These are phyloP conservation scores for Yarrowia sp. DNA, from an alignment of 805 yeast genomes.

Conservation along the genomic window DNA sequence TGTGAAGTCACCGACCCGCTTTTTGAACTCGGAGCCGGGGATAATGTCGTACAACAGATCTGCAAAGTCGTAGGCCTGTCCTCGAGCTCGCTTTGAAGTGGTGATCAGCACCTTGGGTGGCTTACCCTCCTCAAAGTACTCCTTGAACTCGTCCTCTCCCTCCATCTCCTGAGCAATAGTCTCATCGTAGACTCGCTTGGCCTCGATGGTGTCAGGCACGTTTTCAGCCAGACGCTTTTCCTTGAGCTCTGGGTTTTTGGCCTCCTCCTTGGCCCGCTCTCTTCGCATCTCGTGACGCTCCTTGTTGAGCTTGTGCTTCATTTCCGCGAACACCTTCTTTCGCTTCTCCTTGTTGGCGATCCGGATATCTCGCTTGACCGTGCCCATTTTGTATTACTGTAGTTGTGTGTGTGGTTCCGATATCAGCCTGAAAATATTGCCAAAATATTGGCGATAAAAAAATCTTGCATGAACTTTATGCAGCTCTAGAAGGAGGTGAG, in stretches of 20 bases:
- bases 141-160: slow-evolving; percentile 61
- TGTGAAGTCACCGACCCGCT: slow-evolving; percentile 81
- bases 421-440: background rate
- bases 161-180: slow-evolving; percentile 62
- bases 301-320: slow-evolving; percentile 77
- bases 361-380: slow-evolving; percentile 19
- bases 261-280: slow-evolving; percentile 87
- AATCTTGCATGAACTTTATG: slow-evolving; percentile 33
- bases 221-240: slow-evolving; percentile 80
- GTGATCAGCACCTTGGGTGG: slow-evolving; percentile 90
- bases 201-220: slow-evolving; percentile 82
- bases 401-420: background rate
- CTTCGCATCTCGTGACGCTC: slow-evolving; percentile 77
- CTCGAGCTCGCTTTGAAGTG: slow-evolving; percentile 84
- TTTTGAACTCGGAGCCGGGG: slow-evolving; percentile 85
- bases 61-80: slow-evolving; percentile 88
- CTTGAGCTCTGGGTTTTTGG: slow-evolving; percentile 79
- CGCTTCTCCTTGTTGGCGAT: slow-evolving; percentile 72
- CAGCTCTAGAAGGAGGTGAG: background rate
- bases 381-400: slow-evolving; percentile 10
- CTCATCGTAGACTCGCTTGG: slow-evolving; percentile 85
- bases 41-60: slow-evolving; percentile 81
- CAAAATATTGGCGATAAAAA: slow-evolving; percentile 30
- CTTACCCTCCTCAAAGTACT: slow-evolving; percentile 59
- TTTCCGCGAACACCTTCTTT: slow-evolving; percentile 74